These are phyloP conservation scores for Pseudogymnoascus sp. DNA, from an alignment of 2,329 filamentous ascomycete genomes.

Conservation along the genomic window DNA sequence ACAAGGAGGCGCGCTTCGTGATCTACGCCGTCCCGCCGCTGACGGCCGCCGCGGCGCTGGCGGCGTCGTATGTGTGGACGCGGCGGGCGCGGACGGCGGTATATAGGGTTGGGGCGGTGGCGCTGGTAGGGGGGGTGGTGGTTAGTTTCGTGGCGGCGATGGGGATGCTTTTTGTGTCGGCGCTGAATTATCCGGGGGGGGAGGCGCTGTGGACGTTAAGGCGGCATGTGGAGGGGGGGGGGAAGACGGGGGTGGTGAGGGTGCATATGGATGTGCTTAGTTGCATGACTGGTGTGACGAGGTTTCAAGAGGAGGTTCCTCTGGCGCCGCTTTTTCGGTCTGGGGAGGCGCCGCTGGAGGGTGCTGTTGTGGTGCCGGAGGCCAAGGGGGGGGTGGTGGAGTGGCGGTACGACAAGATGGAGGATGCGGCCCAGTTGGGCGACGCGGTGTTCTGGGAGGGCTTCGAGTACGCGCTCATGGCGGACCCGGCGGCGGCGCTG, in stretches of 20 bases:
- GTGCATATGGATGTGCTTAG: slow-evolving; percentile 58
- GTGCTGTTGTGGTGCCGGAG: no score
- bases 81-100: slow-evolving; percentile 53
- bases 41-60: slow-evolving; percentile 67
- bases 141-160: slow-evolving; percentile 52
- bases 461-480: slow-evolving; percentile 55
- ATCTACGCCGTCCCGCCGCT: slow-evolving; percentile 78
- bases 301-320: slow-evolving; percentile 48
- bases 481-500: slow-evolving; percentile 39
- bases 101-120: slow-evolving; percentile 45
- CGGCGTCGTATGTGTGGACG: slow-evolving; percentile 61
- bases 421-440: slow-evolving; percentile 38
- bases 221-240: slow-evolving; percentile 27
- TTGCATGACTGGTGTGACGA: slow-evolving; percentile 64
- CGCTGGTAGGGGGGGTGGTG: slow-evolving; percentile 51
- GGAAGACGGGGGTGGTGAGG: slow-evolving; percentile 28
- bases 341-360: slow-evolving; percentile 6
- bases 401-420: slow-evolving; percentile 51
- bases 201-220: slow-evolving; percentile 58
- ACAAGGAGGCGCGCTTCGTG: slow-evolving; percentile 95
- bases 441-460: slow-evolving; percentile 50
- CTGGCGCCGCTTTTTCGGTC: slow-evolving; percentile 12
- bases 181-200: slow-evolving; percentile 89
- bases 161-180: slow-evolving; percentile 66
- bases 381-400: slow-evolving; percentile 18